Evolutionary conservation across 2,329 filamentous ascomycete genomes (phyloP), one percentile per base, ranked within the genome.

Genomic region (Diaporthe sp.): DNA sequence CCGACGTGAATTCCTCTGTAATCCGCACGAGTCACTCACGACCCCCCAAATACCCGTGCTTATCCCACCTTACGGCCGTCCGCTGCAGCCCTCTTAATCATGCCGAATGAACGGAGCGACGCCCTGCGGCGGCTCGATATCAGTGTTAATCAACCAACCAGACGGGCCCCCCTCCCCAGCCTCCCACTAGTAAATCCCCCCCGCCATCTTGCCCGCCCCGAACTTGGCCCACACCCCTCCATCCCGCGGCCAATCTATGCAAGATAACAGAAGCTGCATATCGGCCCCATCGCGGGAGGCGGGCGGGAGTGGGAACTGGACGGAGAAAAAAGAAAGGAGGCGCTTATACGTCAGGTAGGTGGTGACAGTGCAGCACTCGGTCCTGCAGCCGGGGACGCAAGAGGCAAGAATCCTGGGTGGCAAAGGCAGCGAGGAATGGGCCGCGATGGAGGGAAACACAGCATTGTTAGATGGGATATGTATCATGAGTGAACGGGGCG

Each of bases 231-330:
- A 37, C 44, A 47, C 44, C 63, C 7, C 53, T 22, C 63, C 28
- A 67, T 67, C 39, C 47, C 47, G 47, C 13, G 12, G 20, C 44
- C 63, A 68, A 68, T 68, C 63, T 68, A 68, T 68, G 63, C 63
- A 68, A 68, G 63, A 68, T 68, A 68, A 68, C 47, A 68, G 63
- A 68, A 68, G 63, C 22, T 68, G 63, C 63, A 68, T 68, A 53
- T 39, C 44, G 63, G 63, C 44, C 20, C 42, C 58, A 25, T 15
- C n/a, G 42, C 61, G 61, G 61, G 61, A 49, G 28, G 42, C 39
- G 25, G 60, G 39, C 42, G 25, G 39, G 37, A 42, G 20, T n/a
- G n/a, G 37, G 58, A 22, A 31, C 42, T 31, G 25, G 17, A 22
- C 39, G 25, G 61, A 49, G 15, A n/a, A 49, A 49, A 65, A 49